Conservation (phyloP, 495 filamentous ascomycete genomes). For the Podospora sp. region DNA sequence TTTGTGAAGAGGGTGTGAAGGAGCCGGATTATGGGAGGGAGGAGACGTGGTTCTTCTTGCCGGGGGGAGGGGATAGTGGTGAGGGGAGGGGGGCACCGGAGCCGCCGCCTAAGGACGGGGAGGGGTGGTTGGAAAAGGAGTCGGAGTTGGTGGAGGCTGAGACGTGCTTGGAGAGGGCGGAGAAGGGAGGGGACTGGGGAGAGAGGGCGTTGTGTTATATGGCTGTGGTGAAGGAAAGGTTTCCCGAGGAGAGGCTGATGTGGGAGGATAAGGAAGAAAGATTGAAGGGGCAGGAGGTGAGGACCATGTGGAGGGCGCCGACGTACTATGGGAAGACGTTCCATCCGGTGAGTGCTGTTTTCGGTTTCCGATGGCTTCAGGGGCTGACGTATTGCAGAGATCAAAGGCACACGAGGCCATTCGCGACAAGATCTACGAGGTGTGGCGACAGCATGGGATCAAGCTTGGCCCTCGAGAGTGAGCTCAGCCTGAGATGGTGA, state of each 20-base stretch:
- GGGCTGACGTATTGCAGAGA: slow-evolving; percentile 21
- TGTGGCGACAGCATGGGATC: slow-evolving; percentile 29
- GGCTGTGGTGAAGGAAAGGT: slow-evolving; percentile 38
- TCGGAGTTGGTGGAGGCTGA: slow-evolving; percentile 38
- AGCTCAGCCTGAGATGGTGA: not conserved
- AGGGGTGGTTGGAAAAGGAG: slow-evolving; percentile 13
- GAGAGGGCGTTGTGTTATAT: slow-evolving; percentile 44
- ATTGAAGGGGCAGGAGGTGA: slow-evolving; percentile 28
- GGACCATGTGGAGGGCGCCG: slow-evolving; percentile 45
- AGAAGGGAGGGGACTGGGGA: slow-evolving; percentile 42
- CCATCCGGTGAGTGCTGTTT: slow-evolving; percentile 38
- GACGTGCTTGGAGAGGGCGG: slow-evolving; percentile 33
- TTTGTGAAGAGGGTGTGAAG: slow-evolving; percentile 47
- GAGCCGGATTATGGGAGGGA: slow-evolving; percentile 45
- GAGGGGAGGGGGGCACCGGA: slow-evolving; percentile 13
- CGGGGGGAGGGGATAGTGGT: slow-evolving; percentile 43
- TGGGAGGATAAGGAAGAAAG: slow-evolving; percentile 7
- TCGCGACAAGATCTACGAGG: slow-evolving; percentile 40
- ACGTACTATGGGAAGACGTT: slow-evolving; percentile 52
- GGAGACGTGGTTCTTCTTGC: slow-evolving; percentile 54
- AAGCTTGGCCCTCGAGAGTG: not conserved
- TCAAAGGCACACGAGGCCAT: slow-evolving; percentile 40
- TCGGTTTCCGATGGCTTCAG: not conserved
- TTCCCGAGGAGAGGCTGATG: slow-evolving; percentile 34
- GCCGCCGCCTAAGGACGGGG: not conserved